These are phyloP conservation scores for Coprinellus micaceus DNA, from an alignment of 768 basidiomycete species.

Conservation along the genomic window DNA sequence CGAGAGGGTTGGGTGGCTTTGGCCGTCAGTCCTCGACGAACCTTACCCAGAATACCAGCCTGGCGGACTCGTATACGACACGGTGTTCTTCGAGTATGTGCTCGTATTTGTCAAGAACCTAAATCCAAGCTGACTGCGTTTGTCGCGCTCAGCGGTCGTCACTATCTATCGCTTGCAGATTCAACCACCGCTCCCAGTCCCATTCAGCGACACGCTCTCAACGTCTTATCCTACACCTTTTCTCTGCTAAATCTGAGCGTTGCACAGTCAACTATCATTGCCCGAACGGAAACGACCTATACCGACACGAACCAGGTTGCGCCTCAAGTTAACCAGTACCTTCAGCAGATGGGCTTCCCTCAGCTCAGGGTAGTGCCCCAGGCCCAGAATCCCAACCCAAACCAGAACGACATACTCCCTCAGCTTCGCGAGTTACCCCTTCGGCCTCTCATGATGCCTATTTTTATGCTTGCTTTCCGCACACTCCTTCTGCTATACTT, in stretches of 20 bases:
- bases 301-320: constrained; percentile 27
- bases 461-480: constrained; percentile 65
- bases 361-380: constrained; percentile 39
- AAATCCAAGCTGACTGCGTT: constrained; percentile 11
- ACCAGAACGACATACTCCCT: constrained; percentile 25
- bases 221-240: constrained; percentile 59
- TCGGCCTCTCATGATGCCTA: constrained; percentile 63
- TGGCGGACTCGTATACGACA: constrained; percentile 42
- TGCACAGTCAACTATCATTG: constrained; percentile 18
- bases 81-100: constrained; percentile 37
- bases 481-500: constrained; percentile 71
- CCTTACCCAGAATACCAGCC: constrained; percentile 37
- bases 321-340: constrained; percentile 54
- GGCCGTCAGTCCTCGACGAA: constrained; percentile 49
- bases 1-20: constrained; percentile 40
- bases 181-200: constrained; percentile 47
- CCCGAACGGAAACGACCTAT: constrained; percentile 17
- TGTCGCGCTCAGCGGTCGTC: constrained; percentile 38
- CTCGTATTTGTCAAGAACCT: neutral
- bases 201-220: constrained; percentile 61
- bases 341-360: constrained; percentile 64
- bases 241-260: constrained; percentile 36
- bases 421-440: constrained; percentile 58
- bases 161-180: constrained; percentile 49
- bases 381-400: constrained; percentile 27